phyloP scores from a whole-genome alignment of 805 yeast genomes.

The Candida silvatica region DNA sequence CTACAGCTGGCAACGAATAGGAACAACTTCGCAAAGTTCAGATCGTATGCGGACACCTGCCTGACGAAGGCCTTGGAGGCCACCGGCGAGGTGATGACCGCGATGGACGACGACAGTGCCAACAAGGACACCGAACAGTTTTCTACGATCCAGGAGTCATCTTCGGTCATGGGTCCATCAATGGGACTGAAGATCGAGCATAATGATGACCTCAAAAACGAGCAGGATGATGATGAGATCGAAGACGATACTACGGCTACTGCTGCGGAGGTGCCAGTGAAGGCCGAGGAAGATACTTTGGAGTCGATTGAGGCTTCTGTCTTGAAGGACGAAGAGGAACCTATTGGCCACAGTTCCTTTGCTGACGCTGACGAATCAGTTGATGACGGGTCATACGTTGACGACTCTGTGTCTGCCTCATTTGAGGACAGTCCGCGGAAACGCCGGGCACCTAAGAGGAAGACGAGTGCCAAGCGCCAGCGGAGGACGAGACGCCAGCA shows the following conservation, averaged over 20 bases:
- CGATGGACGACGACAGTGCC: conserved; percentile 8
- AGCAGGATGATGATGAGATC: not conserved
- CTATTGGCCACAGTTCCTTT: too few relatives aligned
- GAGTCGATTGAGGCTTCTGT: not conserved
- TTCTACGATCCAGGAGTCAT: too few relatives aligned
- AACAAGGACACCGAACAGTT: conserved; percentile 3
- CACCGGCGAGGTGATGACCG: conserved; percentile 8
- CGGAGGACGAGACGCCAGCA: too few relatives aligned
- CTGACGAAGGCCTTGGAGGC: conserved; percentile 13
- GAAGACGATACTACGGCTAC: not conserved
- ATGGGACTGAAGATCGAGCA: not conserved
- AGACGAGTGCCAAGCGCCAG: not conserved
- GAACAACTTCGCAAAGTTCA: conserved; percentile 18
- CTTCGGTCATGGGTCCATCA: too few relatives aligned
- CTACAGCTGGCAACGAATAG: conserved; percentile 14
- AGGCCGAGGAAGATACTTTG: conserved; percentile 6
- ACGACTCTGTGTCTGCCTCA: too few relatives aligned
- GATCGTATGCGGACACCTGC: conserved; percentile 19
- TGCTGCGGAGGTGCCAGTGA: not conserved
- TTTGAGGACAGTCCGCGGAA: not conserved
- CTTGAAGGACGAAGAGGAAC: conserved; percentile 1
- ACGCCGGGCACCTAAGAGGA: not conserved
- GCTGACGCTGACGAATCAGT: not conserved
- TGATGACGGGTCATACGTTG: too few relatives aligned
- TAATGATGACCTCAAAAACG: not conserved